Base-by-base conservation (phyloP, 192 early-diverging fungal genomes). In the Coemansia sp. region DNA sequence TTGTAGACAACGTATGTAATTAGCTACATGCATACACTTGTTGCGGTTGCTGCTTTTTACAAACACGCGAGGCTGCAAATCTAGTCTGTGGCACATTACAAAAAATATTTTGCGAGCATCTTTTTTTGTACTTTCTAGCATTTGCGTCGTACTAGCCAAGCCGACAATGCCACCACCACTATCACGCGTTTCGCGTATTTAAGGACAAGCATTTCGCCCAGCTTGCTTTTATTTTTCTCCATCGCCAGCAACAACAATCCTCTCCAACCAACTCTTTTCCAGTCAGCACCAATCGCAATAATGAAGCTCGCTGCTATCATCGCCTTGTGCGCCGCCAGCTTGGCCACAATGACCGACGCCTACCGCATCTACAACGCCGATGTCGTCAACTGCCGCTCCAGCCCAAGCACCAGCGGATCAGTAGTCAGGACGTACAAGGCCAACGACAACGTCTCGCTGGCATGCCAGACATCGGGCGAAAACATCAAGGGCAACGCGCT, bases 401-500 rank as follows among this genome's bases (percentile, higher is more conserved):
- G 39, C 0, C 69, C 69, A 19, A 70, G 61, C 68, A 64, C 68
- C 61, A 47, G 60, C 17, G 54, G 68, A 53, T 58, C 43, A 43
- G 61, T 63, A 2, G 68, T 70, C 27, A 38, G 61, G 17, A 70
- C 60, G 20, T 70, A 71, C 62, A 71, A 27, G 15, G 27, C 61
- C 40, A 59, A 37, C 31, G 69, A 71, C 57, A 39, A 71, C 69
- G 64, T 71, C 27, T 41, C 40, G 12, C 12, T 41, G 40, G 40
- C 45, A 7, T 85, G 83, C 71, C 78, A 81, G 58, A 71, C 58
- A 4, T 56, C 68, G 29, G 83, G 79, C n/a, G 31, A 65, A 14
- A 72, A 29, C 25, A 46, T 82, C 37, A 36, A 60, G 15, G 79
- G 79, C 36, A 75, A 68, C 22, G 2, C 64, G 0, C 31, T 85